These are phyloP conservation scores for Ilex asprella DNA, from an alignment of 257 asterid genomes.

Conservation along the genomic window DNA sequence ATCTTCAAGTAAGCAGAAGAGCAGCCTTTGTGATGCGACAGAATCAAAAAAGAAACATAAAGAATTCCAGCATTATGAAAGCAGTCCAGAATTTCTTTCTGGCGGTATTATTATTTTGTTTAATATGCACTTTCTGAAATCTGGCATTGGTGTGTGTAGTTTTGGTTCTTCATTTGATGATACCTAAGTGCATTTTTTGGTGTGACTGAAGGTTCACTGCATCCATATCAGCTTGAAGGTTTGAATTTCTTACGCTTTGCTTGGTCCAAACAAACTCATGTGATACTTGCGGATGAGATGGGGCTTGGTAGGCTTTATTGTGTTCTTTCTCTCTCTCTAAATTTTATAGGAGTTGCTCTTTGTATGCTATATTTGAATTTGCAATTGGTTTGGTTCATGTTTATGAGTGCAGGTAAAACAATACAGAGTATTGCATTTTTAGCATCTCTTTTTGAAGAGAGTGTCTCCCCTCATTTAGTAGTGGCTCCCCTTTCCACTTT, in stretches of 20 bases:
- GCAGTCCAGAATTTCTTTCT: constrained; percentile 81
- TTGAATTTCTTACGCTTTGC: constrained; percentile 94
- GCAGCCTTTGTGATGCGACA: constrained; percentile 39
- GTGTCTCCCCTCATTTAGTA: constrained; percentile 74
- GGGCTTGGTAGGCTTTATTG: constrained; percentile 74
- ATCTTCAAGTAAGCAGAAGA: constrained; percentile 52
- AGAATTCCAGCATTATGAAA: constrained; percentile 86
- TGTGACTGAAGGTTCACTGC: constrained; percentile 64
- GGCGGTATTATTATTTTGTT: constrained; percentile 53
- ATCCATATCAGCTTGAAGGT: constrained; percentile 99
- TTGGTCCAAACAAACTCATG: constrained; percentile 97
- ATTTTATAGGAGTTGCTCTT: constrained; percentile 11
- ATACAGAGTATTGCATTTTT: constrained; percentile 97
- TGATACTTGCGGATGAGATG: constrained; percentile 99
- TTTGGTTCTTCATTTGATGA: neutral
- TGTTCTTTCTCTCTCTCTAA: constrained; percentile 6
- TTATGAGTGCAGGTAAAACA: constrained; percentile 71
- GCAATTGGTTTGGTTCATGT: constrained; percentile 14
- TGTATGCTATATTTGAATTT: constrained; percentile 11
- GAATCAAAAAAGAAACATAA: constrained; percentile 66
- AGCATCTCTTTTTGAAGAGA: constrained; percentile 90
- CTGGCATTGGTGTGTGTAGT: neutral
- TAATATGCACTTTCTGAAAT: constrained; percentile 1
- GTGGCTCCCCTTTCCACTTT: constrained; percentile 96
- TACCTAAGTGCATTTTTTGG: constrained; percentile 5